Conservation (phyloP, 176 grass and related monocot genomes). For the Juncus inflexus region DNA sequence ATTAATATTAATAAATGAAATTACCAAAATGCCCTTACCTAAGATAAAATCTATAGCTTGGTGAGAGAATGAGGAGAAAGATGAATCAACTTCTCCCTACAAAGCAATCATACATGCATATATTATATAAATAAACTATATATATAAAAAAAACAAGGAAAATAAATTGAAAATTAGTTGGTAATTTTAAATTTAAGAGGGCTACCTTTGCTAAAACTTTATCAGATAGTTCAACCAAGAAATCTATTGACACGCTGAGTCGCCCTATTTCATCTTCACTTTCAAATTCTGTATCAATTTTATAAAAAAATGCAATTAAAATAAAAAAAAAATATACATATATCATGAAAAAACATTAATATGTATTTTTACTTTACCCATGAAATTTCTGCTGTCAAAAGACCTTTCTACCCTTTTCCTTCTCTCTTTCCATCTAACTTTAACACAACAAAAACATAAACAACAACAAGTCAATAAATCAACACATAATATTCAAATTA, state of each 20-base stretch:
- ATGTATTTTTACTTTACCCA: constrained; percentile 35
- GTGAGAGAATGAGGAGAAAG: constrained; percentile 77
- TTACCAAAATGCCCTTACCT: constrained; percentile 35
- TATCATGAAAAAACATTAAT: neutral
- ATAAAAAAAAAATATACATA: neutral
- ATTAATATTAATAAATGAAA: constrained; percentile 9
- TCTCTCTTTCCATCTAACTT: constrained; percentile 87
- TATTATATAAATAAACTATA: constrained; percentile 33
- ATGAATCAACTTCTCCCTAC: constrained; percentile 45
- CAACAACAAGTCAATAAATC: constrained; percentile 14
- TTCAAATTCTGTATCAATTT: constrained; percentile 43
- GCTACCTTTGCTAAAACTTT: constrained; percentile 56
- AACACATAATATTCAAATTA: neutral
- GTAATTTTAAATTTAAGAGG: neutral
- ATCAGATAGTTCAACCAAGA: constrained; percentile 69
- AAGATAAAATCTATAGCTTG: constrained; percentile 90
- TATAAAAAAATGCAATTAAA: neutral
- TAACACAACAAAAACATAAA: constrained; percentile 14
- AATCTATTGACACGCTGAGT: constrained; percentile 72
- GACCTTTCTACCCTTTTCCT: constrained; percentile 44
- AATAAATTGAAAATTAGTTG: constrained; percentile 17
- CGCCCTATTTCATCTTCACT: constrained; percentile 63
- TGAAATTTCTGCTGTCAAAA: constrained; percentile 40
- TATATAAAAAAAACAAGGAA: neutral
- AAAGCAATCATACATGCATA: neutral